phyloP scores from a whole-genome alignment of 192 early-diverging fungal genomes.

The Linderina pennispora region DNA sequence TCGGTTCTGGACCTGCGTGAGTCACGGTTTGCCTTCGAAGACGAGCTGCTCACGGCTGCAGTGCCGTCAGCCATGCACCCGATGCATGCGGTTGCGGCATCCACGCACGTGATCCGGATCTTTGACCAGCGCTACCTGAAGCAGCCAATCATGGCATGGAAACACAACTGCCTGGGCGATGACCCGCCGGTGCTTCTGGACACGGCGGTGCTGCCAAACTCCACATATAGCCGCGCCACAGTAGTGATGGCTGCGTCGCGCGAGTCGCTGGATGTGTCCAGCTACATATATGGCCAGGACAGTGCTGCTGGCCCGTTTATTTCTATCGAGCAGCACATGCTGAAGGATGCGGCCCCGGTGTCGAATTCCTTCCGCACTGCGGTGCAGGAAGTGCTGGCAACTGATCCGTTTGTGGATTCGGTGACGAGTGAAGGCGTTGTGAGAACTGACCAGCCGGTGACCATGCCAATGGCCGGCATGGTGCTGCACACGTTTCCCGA shows the following conservation, averaged over 20 bases:
- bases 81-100: slow-evolving; percentile 32
- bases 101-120: slow-evolving; percentile 29
- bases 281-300: slow-evolving; percentile 22
- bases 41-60: slow-evolving; percentile 26
- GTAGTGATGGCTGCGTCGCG: slow-evolving; percentile 15
- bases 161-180: not conserved
- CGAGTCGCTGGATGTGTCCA: slow-evolving; percentile 7
- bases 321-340: slow-evolving; percentile 21
- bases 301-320: slow-evolving; percentile 19
- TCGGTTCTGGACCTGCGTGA: slow-evolving; percentile 6
- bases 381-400: slow-evolving; percentile 22
- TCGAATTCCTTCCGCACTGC: slow-evolving; percentile 2
- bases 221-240: slow-evolving; percentile 8
- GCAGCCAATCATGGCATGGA: slow-evolving; percentile 34
- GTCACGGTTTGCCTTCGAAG: slow-evolving; percentile 7
- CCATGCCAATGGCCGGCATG: not conserved
- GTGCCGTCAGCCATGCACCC: slow-evolving; percentile 26
- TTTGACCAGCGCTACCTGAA: slow-evolving; percentile 30
- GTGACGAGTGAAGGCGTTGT: no score
- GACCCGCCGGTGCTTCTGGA: slow-evolving; percentile 26
- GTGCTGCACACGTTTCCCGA: not conserved
- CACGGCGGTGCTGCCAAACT: slow-evolving; percentile 5
- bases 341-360: no score
- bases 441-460: no score
- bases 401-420: slow-evolving; percentile 6